A percentile compares a stretch with the other conserved stretches of the same genome.
phyloP scores from a whole-genome alignment of 2,329 filamentous ascomycete species.

The Dothideomycetes sp. region DNA sequence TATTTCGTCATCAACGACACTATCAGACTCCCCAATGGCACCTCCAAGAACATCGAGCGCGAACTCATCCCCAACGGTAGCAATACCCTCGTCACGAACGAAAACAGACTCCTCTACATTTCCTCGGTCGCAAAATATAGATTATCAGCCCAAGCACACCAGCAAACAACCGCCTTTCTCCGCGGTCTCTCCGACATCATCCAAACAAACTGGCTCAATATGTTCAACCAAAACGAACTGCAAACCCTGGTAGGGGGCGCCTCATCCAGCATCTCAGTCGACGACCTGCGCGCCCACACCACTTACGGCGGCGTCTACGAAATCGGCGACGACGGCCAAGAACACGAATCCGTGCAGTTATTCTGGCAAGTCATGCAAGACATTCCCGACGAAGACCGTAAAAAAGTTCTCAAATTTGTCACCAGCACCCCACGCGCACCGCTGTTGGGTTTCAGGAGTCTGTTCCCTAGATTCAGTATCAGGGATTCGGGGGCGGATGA shows the following conservation, averaged over 20 bases:
- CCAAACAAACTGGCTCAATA: slow-evolving; percentile 83
- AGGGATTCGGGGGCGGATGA: slow-evolving; percentile 71
- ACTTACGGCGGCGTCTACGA: slow-evolving; percentile 79
- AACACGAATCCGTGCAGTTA: slow-evolving; percentile 74
- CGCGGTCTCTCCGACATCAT: slow-evolving; percentile 80
- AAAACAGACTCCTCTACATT: slow-evolving; percentile 90
- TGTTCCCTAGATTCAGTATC: slow-evolving; percentile 83
- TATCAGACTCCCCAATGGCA: slow-evolving; percentile 32
- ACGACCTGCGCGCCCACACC: slow-evolving; percentile 76
- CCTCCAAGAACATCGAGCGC: slow-evolving; percentile 55
- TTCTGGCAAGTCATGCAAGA: slow-evolving; percentile 86
- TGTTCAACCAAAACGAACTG: slow-evolving; percentile 96
- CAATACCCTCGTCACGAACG: slow-evolving; percentile 72
- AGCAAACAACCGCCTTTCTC: slow-evolving; percentile 82
- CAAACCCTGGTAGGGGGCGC: slow-evolving; percentile 90
- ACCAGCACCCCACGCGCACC: slow-evolving; percentile 88
- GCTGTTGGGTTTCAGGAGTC: slow-evolving; percentile 74
- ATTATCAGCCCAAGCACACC: slow-evolving; percentile 66
- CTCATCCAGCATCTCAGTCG: slow-evolving; percentile 73
- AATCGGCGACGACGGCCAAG: slow-evolving; percentile 77
- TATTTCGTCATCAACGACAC: slow-evolving; percentile 84
- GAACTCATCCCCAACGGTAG: slow-evolving; percentile 71
- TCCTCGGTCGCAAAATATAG: slow-evolving; percentile 83
- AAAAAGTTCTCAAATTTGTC: slow-evolving; percentile 89
- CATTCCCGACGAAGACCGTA: slow-evolving; percentile 65